These are phyloP conservation scores for Coprinopsis marcescibilis DNA, from an alignment of 768 basidiomycete genomes.

Conservation along the genomic window DNA sequence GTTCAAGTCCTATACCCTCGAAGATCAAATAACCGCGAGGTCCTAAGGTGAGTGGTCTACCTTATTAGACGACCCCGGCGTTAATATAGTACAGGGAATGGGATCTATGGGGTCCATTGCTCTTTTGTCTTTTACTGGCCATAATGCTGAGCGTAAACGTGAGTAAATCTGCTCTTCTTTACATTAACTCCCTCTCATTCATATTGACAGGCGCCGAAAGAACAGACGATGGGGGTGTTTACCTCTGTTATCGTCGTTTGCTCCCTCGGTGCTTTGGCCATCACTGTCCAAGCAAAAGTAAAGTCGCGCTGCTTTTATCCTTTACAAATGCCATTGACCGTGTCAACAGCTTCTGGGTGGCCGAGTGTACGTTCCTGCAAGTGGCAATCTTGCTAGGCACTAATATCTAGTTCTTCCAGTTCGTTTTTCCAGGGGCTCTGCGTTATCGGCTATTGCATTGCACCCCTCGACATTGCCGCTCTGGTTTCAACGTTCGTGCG, in stretches of 20 bases:
- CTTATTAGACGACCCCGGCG: neutral
- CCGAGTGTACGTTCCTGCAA: conserved; percentile 54
- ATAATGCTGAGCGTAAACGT: conserved; percentile 86
- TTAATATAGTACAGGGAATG: conserved; percentile 62
- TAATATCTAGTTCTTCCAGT: conserved; percentile 29
- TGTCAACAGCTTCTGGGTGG: conserved; percentile 63
- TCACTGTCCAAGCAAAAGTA: conserved; percentile 96
- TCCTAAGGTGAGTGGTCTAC: conserved; percentile 53
- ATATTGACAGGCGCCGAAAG: conserved; percentile 63
- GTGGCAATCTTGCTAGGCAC: neutral
- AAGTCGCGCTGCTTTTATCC: conserved; percentile 10
- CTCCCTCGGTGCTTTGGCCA: conserved; percentile 82
- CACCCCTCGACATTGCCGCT: conserved; percentile 88
- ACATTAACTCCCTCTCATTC: conserved; percentile 1
- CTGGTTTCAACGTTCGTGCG: conserved; percentile 82
- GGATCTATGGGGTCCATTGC: conserved; percentile 96
- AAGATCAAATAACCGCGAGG: conserved; percentile 67
- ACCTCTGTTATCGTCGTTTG: conserved; percentile 93
- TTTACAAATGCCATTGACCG: conserved; percentile 3
- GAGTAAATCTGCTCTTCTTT: conserved; percentile 16
- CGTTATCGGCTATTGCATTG: conserved; percentile 92
- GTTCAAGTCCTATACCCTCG: conserved; percentile 92
- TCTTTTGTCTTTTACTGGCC: conserved; percentile 73
- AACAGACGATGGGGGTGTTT: conserved; percentile 84
- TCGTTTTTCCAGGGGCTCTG: conserved; percentile 97